Evolutionary conservation across 306 rosid genomes (phyloP).

Genomic region (Inga laurina): DNA sequence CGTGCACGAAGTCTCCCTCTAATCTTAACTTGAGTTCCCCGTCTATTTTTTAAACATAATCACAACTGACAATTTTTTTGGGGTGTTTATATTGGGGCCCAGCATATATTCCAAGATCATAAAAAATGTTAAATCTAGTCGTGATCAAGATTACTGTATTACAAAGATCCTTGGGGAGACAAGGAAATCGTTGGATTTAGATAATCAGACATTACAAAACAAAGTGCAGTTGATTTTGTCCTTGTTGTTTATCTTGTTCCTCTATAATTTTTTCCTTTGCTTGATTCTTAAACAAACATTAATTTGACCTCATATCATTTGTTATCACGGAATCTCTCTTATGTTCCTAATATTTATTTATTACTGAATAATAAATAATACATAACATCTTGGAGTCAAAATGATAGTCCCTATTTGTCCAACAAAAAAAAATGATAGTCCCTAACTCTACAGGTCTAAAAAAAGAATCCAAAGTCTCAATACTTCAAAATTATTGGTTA

Average conservation of each 20-base stretch:
- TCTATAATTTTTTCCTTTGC: background rate
- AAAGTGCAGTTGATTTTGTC: slow-evolving; percentile 40
- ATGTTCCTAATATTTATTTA: background rate
- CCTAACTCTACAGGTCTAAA: background rate
- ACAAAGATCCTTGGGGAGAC: slow-evolving; percentile 43
- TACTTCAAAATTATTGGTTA: slow-evolving; percentile 8
- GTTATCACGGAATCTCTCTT: slow-evolving; percentile 22
- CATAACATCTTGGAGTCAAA: background rate
- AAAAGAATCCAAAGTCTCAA: slow-evolving; percentile 18
- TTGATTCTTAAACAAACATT: slow-evolving; percentile 22
- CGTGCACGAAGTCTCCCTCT: no score
- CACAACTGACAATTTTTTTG: background rate
- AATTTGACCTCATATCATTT: slow-evolving; percentile 4
- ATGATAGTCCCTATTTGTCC: background rate
- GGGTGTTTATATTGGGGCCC: slow-evolving; percentile 26
- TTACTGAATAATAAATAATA: background rate
- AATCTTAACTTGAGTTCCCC: no score
- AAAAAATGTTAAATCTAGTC: background rate
- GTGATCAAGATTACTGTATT: slow-evolving; percentile 38
- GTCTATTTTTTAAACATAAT: no score
- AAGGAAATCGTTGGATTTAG: slow-evolving; percentile 45
- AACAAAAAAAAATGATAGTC: background rate
- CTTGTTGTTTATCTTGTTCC: slow-evolving; percentile 35
- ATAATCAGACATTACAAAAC: slow-evolving; percentile 40
- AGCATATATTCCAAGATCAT: slow-evolving; percentile 43